These are phyloP conservation scores for Lepiota venenata DNA, from an alignment of 768 basidiomycete genomes.

Conservation along the genomic window DNA sequence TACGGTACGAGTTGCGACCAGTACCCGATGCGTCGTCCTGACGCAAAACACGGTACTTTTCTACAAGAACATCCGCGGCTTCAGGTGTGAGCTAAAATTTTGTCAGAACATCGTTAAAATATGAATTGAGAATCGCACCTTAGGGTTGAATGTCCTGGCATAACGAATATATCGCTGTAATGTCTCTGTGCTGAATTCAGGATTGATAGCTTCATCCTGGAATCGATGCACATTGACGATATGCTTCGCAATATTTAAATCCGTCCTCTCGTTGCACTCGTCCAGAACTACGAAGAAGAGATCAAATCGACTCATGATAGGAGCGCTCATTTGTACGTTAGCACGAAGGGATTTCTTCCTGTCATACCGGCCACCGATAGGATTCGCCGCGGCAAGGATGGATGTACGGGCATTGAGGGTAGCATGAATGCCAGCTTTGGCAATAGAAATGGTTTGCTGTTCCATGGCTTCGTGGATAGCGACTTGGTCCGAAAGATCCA, in stretches of 20 bases:
- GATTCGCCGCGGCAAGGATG: constrained; percentile 97
- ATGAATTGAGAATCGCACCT: constrained; percentile 45
- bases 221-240: constrained; percentile 98
- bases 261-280: constrained; percentile 91
- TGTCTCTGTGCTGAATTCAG: constrained; percentile 96
- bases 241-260: constrained; percentile 91
- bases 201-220: constrained; percentile 90
- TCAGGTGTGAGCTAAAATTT: constrained; percentile 77
- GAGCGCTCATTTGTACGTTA: constrained; percentile 96
- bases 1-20: constrained; percentile 91
- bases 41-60: constrained; percentile 89
- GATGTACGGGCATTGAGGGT: constrained; percentile 97
- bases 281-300: constrained; percentile 98
- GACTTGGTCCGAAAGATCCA: constrained; percentile 98
- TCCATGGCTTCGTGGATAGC: constrained; percentile 99
- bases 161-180: constrained; percentile 96
- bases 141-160: constrained; percentile 96
- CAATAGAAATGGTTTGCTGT: constrained; percentile 99
- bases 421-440: constrained; percentile 98
- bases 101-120: constrained; percentile 7
- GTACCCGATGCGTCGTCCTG: constrained; percentile 90
- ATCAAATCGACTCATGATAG: constrained; percentile 99
- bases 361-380: constrained; percentile 95
- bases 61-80: constrained; percentile 89
- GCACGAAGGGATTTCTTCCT: constrained; percentile 87